These are phyloP conservation scores for Neophaeococcomyces mojaviensis DNA, from an alignment of 2,329 filamentous ascomycete species.

Conservation along the genomic window DNA sequence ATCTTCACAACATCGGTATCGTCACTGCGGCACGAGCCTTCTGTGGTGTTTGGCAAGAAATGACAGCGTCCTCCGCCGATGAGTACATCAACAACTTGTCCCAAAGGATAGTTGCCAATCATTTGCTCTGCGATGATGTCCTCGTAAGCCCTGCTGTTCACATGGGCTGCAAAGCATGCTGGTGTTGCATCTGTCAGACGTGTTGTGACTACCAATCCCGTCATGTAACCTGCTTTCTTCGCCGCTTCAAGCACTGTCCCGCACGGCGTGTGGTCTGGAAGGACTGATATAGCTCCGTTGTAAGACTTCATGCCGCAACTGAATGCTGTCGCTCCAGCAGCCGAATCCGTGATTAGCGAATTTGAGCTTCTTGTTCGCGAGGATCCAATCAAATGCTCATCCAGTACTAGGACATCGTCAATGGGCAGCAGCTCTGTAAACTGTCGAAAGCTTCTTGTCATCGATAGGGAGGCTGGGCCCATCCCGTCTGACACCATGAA, in stretches of 20 bases:
- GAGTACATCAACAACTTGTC: conserved; percentile 82
- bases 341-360: conserved; percentile 86
- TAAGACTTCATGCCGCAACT: conserved; percentile 90
- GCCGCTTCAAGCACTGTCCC: conserved; percentile 91
- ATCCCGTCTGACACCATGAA: conserved; percentile 99
- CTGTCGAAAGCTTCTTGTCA: conserved; percentile 84
- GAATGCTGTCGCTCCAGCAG: conserved; percentile 95
- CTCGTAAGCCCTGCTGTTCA: conserved; percentile 68
- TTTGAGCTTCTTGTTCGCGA: conserved; percentile 78
- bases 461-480: conserved; percentile 81
- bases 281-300: conserved; percentile 87
- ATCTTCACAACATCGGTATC: conserved; percentile 65
- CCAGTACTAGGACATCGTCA: conserved; percentile 69
- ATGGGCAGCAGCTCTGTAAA: conserved; percentile 63
- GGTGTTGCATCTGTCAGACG: conserved; percentile 93
- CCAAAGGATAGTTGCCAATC: conserved; percentile 78
- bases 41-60: conserved; percentile 75
- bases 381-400: conserved; percentile 82
- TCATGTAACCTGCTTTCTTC: conserved; percentile 83
- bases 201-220: conserved; percentile 90
- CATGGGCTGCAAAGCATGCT: conserved; percentile 88
- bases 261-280: conserved; percentile 78
- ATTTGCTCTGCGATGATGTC: conserved; percentile 90
- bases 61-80: conserved; percentile 89
- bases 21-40: conserved; percentile 75